Evolutionary conservation across 2,329 filamentous ascomycete genomes (phyloP).

Genomic region (Sporothrix humicola): DNA sequence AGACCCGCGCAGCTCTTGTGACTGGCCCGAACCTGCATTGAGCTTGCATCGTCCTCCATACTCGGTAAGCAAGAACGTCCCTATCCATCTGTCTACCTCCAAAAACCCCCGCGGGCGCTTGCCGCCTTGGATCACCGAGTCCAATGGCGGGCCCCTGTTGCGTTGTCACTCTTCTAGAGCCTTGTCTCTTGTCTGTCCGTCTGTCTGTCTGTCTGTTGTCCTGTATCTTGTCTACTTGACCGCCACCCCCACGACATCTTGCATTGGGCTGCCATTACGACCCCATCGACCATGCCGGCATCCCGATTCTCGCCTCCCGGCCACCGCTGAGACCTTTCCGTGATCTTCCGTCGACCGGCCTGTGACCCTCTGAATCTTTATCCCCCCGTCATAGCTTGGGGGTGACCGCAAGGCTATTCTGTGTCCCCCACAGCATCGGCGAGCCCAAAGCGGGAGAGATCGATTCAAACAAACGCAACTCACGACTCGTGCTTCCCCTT

Average conservation of each 20-base stretch:
- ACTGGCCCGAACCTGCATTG: conserved; percentile 17
- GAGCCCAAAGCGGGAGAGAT: conserved; percentile 2
- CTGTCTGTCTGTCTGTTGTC: background rate
- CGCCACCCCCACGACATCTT: conserved; percentile 14
- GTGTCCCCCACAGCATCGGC: background rate
- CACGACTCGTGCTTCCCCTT: background rate
- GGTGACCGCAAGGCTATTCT: background rate
- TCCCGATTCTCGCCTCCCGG: background rate
- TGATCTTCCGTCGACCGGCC: background rate
- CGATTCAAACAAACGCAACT: background rate
- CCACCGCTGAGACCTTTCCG: background rate
- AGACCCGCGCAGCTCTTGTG: background rate
- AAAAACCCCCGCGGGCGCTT: conserved; percentile 10
- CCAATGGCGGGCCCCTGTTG: conserved; percentile 2
- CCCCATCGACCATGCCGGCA: background rate
- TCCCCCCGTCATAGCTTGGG: background rate
- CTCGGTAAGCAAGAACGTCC: conserved; percentile 23
- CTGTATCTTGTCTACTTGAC: background rate
- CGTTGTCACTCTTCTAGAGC: too few relatives aligned
- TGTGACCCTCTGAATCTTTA: background rate
- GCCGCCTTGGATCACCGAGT: conserved; percentile 26
- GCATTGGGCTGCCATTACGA: background rate
- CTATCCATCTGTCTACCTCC: background rate
- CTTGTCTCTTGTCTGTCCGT: background rate
- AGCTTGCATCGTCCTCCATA: conserved; percentile 21